Percentiles rank a stretch among this genome's conserved stretches.
Evolutionary conservation across 345 rosid genomes (phyloP).

Genomic region (Trapa bicornis): DNA sequence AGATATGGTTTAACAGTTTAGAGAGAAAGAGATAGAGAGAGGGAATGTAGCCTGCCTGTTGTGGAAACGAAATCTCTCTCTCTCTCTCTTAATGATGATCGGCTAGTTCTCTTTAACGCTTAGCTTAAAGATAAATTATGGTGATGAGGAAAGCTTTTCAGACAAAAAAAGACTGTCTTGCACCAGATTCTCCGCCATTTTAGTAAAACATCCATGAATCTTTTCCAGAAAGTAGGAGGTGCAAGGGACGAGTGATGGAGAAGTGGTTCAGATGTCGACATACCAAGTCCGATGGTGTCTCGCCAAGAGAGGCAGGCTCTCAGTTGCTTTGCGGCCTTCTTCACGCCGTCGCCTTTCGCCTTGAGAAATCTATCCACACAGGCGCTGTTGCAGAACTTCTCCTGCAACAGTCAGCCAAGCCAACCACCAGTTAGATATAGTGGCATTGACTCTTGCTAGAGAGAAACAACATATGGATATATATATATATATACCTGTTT

Average conservation of each 20-base stretch:
- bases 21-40: neutral
- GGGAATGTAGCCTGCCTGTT: neutral
- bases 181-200: neutral
- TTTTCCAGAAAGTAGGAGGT: neutral
- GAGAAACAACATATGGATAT: neutral
- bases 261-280: neutral
- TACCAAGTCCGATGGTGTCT: constrained; percentile 60
- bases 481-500: constrained; percentile 43
- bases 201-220: neutral
- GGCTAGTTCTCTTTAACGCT: constrained; percentile 22
- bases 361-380: constrained; percentile 73
- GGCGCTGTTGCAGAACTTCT: constrained; percentile 70
- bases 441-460: neutral
- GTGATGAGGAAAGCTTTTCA: neutral
- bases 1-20: neutral
- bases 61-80: constrained; percentile 2
- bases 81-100: constrained; percentile 16
- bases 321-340: constrained; percentile 73
- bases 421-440: neutral
- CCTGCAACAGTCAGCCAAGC: constrained; percentile 30
- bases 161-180: neutral
- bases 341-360: constrained; percentile 65
- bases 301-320: constrained; percentile 89
- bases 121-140: constrained; percentile 21
- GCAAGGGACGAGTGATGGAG: neutral